phyloP scores from a whole-genome alignment of 371 early-diverging fungal species.

The Sporodiniella umbellata region DNA sequence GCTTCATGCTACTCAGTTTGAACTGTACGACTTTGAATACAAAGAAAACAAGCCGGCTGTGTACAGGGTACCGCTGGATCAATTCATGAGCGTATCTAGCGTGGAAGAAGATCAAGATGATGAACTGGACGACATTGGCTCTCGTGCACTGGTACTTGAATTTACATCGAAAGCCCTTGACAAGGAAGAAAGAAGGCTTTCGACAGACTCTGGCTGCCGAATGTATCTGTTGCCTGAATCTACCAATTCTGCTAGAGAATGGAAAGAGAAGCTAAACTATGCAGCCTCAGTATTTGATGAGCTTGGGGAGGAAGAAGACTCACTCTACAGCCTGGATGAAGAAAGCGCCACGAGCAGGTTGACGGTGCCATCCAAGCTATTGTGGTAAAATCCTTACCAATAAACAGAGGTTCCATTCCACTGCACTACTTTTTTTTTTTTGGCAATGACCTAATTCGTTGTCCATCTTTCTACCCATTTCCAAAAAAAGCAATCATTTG shows the following conservation, averaged over 20 bases:
- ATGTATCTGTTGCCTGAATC: slow-evolving; percentile 30
- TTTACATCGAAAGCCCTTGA: slow-evolving; percentile 19
- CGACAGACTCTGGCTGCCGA: slow-evolving; percentile 17
- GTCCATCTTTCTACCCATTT: too few species aligned
- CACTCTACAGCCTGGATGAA: neutral
- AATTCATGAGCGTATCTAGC: slow-evolving; percentile 17
- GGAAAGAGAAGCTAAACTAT: slow-evolving; percentile 26
- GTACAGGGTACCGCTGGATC: slow-evolving; percentile 20
- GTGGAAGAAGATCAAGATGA: slow-evolving; percentile 22
- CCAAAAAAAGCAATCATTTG: too few species aligned
- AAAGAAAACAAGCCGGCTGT: slow-evolving; percentile 23
- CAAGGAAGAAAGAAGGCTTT: slow-evolving; percentile 6
- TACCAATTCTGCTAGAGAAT: slow-evolving; percentile 17
- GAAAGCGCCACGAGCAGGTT: neutral
- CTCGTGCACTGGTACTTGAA: slow-evolving; percentile 22
- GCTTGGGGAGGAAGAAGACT: neutral
- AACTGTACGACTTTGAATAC: slow-evolving; percentile 33
- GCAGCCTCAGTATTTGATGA: slow-evolving; percentile 26
- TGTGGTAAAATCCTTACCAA: too few species aligned
- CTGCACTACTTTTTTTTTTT: neutral
- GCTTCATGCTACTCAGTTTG: slow-evolving; percentile 26
- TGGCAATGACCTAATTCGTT: too few species aligned
- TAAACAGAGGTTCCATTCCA: neutral
- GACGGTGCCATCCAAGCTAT: slow-evolving; percentile 18
- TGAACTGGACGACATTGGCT: slow-evolving; percentile 17